These are phyloP conservation scores for Kandelia obovata DNA, from an alignment of 345 rosid species.

Conservation along the genomic window DNA sequence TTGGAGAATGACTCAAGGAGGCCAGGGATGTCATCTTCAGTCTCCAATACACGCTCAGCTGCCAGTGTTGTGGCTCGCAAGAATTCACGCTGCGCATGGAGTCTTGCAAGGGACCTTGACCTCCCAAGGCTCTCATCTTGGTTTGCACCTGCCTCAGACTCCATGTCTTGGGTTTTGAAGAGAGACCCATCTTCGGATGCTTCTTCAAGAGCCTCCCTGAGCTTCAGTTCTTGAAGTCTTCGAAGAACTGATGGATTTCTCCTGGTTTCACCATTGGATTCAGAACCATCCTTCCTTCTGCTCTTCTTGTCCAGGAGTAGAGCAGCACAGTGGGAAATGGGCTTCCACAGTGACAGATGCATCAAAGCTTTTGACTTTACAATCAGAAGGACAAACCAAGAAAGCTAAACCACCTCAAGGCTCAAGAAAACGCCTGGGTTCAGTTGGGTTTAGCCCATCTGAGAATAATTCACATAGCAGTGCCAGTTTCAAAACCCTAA, in stretches of 20 bases:
- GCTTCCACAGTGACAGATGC: constrained; percentile 99
- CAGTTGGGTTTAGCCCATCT: constrained; percentile 29
- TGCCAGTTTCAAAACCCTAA: constrained; percentile 17
- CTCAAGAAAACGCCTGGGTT: constrained; percentile 7
- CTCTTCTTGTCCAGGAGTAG: constrained; percentile 83
- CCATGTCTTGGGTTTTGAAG: constrained; percentile 74
- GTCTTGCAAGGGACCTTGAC: constrained; percentile 94
- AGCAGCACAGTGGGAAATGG: constrained; percentile 96
- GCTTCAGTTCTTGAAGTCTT: constrained; percentile 73
- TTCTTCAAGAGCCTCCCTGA: constrained; percentile 90
- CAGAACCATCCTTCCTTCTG: constrained; percentile 63
- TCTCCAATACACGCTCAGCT: constrained; percentile 65
- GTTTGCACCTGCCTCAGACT: constrained; percentile 41
- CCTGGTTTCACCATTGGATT: constrained; percentile 44
- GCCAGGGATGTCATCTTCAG: constrained; percentile 64
- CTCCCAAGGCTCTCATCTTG: constrained; percentile 77
- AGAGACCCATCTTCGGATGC: constrained; percentile 95
- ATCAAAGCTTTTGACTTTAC: constrained; percentile 37
- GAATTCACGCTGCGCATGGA: constrained; percentile 88
- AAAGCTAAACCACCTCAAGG: constrained; percentile 23
- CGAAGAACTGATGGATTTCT: constrained; percentile 54
- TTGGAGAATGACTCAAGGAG: constrained; percentile 56
- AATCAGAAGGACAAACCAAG: constrained; percentile 20
- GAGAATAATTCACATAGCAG: constrained; percentile 19
- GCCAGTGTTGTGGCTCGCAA: constrained; percentile 87